phyloP scores from a whole-genome alignment of 2,329 filamentous ascomycete genomes.

The Aspergillus eucalypticola region DNA sequence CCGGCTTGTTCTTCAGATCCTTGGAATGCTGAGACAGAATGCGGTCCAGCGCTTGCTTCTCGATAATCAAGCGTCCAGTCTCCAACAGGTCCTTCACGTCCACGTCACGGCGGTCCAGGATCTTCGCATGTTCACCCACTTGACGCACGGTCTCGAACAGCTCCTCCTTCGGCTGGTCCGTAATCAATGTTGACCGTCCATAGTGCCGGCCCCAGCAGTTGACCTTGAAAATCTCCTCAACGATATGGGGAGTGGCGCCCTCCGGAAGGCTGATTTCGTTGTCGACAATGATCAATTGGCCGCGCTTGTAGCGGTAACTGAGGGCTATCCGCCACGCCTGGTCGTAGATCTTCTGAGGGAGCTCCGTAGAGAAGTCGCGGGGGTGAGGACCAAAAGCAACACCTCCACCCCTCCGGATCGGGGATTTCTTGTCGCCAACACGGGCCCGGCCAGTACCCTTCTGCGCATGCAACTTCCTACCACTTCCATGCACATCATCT shows the following conservation, averaged over 20 bases:
- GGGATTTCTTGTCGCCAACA: slow-evolving; percentile 76
- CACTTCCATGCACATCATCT: slow-evolving; percentile 78
- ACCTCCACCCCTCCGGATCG: slow-evolving; percentile 80
- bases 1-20: slow-evolving; percentile 39
- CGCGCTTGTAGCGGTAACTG: slow-evolving; percentile 83
- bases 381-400: slow-evolving; percentile 88
- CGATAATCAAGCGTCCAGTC: slow-evolving; percentile 80
- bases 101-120: slow-evolving; percentile 72
- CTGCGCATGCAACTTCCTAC: slow-evolving; percentile 77
- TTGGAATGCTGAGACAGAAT: slow-evolving; percentile 68
- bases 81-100: slow-evolving; percentile 95
- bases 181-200: slow-evolving; percentile 76
- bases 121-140: slow-evolving; percentile 66
- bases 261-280: slow-evolving; percentile 69
- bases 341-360: slow-evolving; percentile 91
- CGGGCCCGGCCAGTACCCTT: slow-evolving; percentile 84
- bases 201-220: slow-evolving; percentile 68
- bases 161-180: slow-evolving; percentile 59
- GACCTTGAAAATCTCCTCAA: slow-evolving; percentile 66
- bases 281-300: slow-evolving; percentile 83
- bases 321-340: slow-evolving; percentile 92
- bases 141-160: slow-evolving; percentile 68
- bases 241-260: slow-evolving; percentile 55
- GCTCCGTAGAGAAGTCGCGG: slow-evolving; percentile 80
- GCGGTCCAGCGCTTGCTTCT: slow-evolving; percentile 74